A percentile compares a stretch with the other conserved stretches of the same genome.
phyloP scores from a whole-genome alignment of 2,329 filamentous ascomycete species.

The Lasiodiplodia sp. region DNA sequence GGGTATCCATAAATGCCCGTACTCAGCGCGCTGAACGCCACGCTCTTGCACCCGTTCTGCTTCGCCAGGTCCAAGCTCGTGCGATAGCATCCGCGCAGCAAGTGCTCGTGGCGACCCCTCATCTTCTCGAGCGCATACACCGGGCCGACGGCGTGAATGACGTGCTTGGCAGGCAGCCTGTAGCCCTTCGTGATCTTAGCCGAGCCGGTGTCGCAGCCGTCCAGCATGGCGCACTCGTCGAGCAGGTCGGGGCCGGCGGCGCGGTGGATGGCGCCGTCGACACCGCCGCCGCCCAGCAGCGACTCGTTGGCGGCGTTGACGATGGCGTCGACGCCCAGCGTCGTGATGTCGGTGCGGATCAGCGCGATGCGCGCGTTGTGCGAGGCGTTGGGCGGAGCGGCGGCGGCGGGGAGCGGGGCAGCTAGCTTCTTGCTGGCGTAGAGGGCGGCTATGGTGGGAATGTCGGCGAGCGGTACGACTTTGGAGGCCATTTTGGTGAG shows the following conservation, averaged over 20 bases:
- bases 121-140: constrained; percentile 64
- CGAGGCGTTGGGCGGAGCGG: constrained; percentile 51
- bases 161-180: constrained; percentile 73
- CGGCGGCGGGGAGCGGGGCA: constrained; percentile 38
- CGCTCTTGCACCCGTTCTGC: constrained; percentile 67
- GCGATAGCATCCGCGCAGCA: constrained; percentile 72
- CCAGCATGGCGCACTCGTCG: constrained; percentile 73
- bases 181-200: constrained; percentile 86
- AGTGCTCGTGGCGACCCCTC: constrained; percentile 46
- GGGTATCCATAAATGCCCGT: constrained; percentile 93
- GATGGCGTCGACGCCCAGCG: constrained; percentile 77
- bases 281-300: constrained; percentile 87
- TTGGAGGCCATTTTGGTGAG: constrained; percentile 19
- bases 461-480: constrained; percentile 57
- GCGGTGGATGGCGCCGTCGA: constrained; percentile 77
- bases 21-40: constrained; percentile 86
- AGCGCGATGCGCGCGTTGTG: constrained; percentile 76
- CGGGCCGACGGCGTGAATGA: constrained; percentile 93
- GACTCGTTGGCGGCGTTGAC: constrained; percentile 89
- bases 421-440: constrained; percentile 48
- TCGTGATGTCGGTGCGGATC: constrained; percentile 81
- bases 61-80: constrained; percentile 76
- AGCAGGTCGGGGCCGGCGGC: constrained; percentile 76
- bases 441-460: constrained; percentile 66
- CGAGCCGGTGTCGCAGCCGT: constrained; percentile 77